Percentiles rank a stretch among this genome's conserved stretches.
Evolutionary conservation across 176 grass and related monocot species (phyloP).

Genomic region (Rhynchospora breviuscula): DNA sequence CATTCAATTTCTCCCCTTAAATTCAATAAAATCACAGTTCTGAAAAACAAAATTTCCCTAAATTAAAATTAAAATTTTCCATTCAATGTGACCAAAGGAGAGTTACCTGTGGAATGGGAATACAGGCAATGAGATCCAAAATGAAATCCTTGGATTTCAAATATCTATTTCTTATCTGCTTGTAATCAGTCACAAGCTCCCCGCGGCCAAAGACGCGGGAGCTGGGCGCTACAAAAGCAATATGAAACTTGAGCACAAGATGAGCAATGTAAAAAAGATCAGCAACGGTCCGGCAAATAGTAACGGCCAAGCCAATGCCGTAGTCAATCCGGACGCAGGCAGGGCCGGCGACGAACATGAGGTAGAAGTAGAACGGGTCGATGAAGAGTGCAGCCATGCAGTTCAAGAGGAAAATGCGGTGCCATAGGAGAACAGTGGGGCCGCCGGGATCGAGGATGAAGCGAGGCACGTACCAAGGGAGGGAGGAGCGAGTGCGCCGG

Average conservation of each 20-base stretch:
- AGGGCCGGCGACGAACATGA: constrained; percentile 41
- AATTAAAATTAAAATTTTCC: neutral
- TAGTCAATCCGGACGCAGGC: constrained; percentile 62
- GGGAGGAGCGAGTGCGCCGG: neutral
- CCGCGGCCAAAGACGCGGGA: constrained; percentile 75
- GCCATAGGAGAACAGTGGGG: constrained; percentile 66
- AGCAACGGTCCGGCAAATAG: constrained; percentile 53
- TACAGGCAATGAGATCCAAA: constrained; percentile 75
- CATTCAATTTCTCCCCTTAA: no score
- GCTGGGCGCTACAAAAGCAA: constrained; percentile 76
- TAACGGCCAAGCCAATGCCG: constrained; percentile 46
- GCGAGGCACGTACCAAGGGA: constrained; percentile 29
- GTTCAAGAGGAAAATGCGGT: constrained; percentile 70
- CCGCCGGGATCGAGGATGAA: constrained; percentile 92
- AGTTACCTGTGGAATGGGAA: constrained; percentile 76
- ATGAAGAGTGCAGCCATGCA: constrained; percentile 79
- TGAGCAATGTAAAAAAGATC: constrained; percentile 82
- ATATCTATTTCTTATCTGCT: constrained; percentile 79
- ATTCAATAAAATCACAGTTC: neutral
- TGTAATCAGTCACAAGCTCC: constrained; percentile 75
- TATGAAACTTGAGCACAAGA: constrained; percentile 90
- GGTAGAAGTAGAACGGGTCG: constrained; percentile 94
- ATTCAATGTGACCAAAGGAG: neutral
- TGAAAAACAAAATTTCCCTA: neutral
- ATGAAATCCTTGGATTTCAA: constrained; percentile 82